Percentiles rank a stretch among this genome's conserved stretches.
Evolutionary conservation across 805 yeast genomes (phyloP).

Genomic region (Priceomyces haplophilus): DNA sequence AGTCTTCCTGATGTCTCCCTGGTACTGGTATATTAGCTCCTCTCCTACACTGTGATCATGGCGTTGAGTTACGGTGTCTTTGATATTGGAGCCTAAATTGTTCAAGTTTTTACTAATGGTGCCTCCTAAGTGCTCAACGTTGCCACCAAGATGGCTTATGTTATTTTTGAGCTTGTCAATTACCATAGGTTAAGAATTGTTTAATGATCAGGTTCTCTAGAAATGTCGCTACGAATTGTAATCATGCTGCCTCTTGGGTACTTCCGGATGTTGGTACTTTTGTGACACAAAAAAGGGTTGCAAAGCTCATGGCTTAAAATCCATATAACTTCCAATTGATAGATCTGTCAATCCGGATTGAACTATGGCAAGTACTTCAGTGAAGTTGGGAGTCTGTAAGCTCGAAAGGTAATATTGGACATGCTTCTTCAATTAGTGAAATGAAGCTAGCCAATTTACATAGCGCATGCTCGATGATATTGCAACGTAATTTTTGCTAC

Average conservation of each 20-base stretch:
- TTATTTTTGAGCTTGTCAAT: constrained; percentile 1
- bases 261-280: not conserved
- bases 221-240: no score
- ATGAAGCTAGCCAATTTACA: no score
- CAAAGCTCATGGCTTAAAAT: not conserved
- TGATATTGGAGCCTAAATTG: constrained; percentile 12
- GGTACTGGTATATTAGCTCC: constrained; percentile 38
- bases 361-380: no score
- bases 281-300: not conserved
- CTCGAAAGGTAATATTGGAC: no score
- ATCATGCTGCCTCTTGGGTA: no score
- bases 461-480: no score
- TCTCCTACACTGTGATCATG: constrained; percentile 32
- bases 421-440: no score
- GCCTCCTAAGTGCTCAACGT: not conserved
- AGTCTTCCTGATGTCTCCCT: constrained; percentile 40
- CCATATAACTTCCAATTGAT: no score
- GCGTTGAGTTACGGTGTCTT: constrained; percentile 11
- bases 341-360: no score
- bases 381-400: no score
- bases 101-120: constrained; percentile 11
- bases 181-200: constrained; percentile 1
- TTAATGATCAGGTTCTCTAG: no score
- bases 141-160: not conserved
- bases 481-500: no score